Evolutionary conservation across 352 stramenopile species (phyloP).

Genomic region (Aphanomyces euteiches): DNA sequence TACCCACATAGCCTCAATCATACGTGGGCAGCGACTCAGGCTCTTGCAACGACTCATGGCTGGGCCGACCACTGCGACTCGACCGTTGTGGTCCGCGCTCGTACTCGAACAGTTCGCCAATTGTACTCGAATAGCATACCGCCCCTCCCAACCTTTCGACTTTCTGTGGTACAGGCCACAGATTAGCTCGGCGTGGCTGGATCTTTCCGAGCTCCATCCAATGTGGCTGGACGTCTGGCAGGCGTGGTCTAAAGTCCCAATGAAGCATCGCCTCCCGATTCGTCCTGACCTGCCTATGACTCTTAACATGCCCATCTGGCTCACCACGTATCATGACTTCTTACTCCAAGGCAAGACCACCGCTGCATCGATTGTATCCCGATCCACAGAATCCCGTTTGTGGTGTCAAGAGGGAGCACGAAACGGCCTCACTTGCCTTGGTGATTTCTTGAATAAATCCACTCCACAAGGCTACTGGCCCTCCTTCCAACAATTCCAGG

Average conservation of each 20-base stretch:
- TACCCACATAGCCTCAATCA: no score
- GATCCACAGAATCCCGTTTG: not conserved
- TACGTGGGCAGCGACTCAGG: no score
- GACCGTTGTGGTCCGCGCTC: no score
- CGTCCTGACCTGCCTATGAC: not conserved
- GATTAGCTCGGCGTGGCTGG: not conserved
- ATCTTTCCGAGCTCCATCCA: not conserved
- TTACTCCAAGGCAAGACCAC: not conserved
- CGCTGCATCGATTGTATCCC: not conserved
- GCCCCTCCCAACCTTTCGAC: not conserved
- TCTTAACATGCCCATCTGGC: not conserved
- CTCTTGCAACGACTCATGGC: no score
- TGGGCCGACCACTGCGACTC: no score
- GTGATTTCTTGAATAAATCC: not conserved
- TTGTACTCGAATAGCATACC: not conserved
- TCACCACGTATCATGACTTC: not conserved
- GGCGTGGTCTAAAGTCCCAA: not conserved
- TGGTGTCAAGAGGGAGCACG: not conserved
- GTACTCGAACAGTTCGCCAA: no score
- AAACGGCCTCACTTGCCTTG: not conserved
- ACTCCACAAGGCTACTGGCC: not conserved
- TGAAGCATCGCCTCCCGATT: not conserved
- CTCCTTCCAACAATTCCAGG: not conserved
- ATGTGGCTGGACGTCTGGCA: conserved; percentile 2
- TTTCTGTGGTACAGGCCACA: not conserved